Base-by-base conservation (phyloP, 1,284 basidiomycete species). In the Sporisorium graminicola region DNA sequence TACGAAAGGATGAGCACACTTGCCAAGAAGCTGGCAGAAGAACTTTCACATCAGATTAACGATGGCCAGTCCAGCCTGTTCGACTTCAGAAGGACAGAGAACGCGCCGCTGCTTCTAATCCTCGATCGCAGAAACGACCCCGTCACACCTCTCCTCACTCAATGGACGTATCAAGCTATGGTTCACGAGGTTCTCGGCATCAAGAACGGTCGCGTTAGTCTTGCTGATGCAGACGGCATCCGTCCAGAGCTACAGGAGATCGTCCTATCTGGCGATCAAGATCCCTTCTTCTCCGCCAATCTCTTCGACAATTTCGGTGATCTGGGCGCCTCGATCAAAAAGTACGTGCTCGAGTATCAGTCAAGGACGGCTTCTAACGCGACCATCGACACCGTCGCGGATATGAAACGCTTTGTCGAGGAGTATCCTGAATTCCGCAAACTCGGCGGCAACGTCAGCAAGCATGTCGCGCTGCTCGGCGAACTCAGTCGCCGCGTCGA, bases 141-240 rank as follows among this genome's bases (percentile, higher is more conserved):
- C 2, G 94, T 99, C 16, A 99, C 97, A 0, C 97, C 97, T 4
- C 87, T 99, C n/a, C 89, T 99, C 29, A 93, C 94, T 1, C 97
- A 98, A 86, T 99, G 97, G 97, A 99, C 97, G 14, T 99, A 99
- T 87, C 96, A 99, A 86, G 97, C 97, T 1, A 98, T 99, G 96
- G 96, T 98, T 0, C 97, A 99, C 82, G 97, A 99, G 86, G 88
- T 98, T 13, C 87, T 99, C 12, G 93, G 94, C 0, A 97, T 99
- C 66, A 91, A 93, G 77, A 98, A 98, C 84, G 96, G 95, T 18
- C 90, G 97, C 52, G 95, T 99, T 7, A 91, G 93, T 82, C 87
- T 96, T 44, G 90, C 90, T 61, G 88, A 91, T 66, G 93, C 95
- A n/a, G 93, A 93, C 18, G 95, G 94, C 78, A 92, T 96, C 62